Base-by-base conservation (phyloP, 345 rosid genomes). In the Corymbia maculata region DNA sequence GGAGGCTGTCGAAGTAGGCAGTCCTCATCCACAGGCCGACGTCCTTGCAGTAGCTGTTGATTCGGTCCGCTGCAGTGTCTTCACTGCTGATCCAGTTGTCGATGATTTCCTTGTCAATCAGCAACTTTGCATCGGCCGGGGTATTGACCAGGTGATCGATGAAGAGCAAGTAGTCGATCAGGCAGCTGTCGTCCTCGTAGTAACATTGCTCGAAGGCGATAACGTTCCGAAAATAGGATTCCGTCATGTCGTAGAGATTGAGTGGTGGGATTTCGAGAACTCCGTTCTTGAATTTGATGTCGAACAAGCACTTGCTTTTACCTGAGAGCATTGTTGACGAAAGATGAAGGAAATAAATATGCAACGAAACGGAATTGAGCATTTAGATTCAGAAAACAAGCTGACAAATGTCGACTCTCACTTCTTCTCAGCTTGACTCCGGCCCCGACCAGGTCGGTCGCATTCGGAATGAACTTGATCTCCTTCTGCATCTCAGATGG, bases 161-260 rank as follows among this genome's bases (percentile, higher is more conserved):
- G 24, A 87, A 4, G 9, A 45, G 5, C 53, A 88, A 13, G 42
- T 80, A 91, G 17, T 88, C 89, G 19, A 44, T 59, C 30, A 47
- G 49, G 4, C 2, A 7, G 6, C 16, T 13, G 26, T 19, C 17
- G 1, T 24, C n/a, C 9, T 4, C 3, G 26, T 88, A 66, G 36
- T 88, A 61, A 44, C 87, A 75, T 84, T 86, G 88, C 89, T 92
- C 89, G 6, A 85, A 89, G 19, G 92, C 89, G 22, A 57, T 16
- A 8, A 89, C 42, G 85, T 89, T 92, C 57, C 88, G 50, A 19
- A 89, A 50, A 9, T 87, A 4, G 5, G 3, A 26, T 86, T 75
- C 87, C 15, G 79, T 49, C 0, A 13, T 1, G 6, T 13, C 49
- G 1, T 9, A 4, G 21, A 91, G 32, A 13, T 0, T 17, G 13